Base-by-base conservation (phyloP, 2,329 filamentous ascomycete species). In the Trichoderma oligosporum region DNA sequence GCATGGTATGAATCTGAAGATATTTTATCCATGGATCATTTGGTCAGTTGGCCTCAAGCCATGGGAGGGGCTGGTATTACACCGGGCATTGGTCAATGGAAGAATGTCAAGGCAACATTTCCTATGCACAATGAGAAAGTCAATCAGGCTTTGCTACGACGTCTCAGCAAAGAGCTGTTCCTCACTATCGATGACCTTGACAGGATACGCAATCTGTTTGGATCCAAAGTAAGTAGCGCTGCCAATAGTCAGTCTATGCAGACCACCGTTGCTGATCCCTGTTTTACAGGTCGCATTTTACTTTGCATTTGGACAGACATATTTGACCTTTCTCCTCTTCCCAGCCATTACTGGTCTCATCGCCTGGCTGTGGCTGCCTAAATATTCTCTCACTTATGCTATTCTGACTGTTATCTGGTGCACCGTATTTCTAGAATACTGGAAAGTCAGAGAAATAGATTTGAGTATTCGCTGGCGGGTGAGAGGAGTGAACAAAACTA, bases 221-320 rank as follows among this genome's bases (percentile, higher is more conserved):
- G 85, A 7, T 76, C 85, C 60, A 85, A 86, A 71, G 69, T 70
- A 45, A 12, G 41, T 24, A 4, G 25, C 11, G 8, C 36, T 27
- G 2, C 4, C 14, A 22, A n/a, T 38, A 22, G 39, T 24, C 14
- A 2, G 7, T 11, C 9, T 18, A n/a, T 18, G n/a, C n/a, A n/a
- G n/a, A n/a, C n/a, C n/a, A n/a, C 4, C 22, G 22, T 49, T 27
- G 6, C 36, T 20, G 36, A 22, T 14, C 7, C 7, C 8, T 3
- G 9, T 6, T 3, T 31, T 14, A 12, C 39, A 84, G 79, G 82
- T 90, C 53, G 88, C 86, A 3, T 91, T 88, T 66, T 92, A 92
- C 71, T 92, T 90, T 67, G 87, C 87, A n/a, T 92, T 91, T 64
- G 86, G 88, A 22, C 88, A 91, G 65, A 83, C 82, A 12, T 92